Conservation (phyloP, 2,329 filamentous ascomycete species). For the Cladorrhinum sp. region DNA sequence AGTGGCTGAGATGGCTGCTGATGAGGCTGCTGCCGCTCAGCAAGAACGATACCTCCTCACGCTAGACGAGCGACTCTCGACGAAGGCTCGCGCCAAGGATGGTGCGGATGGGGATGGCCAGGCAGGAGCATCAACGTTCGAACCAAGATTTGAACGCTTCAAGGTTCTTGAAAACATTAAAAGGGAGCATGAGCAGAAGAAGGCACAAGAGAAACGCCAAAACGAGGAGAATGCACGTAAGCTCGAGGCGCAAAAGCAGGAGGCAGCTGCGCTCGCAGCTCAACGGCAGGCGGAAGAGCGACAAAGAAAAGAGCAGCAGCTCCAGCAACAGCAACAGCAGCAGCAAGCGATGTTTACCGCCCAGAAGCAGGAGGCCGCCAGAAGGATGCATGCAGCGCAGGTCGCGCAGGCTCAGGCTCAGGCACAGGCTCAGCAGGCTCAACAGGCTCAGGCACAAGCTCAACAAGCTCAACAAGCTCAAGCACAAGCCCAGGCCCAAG, state of each 20-base stretch:
- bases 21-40: slow-evolving; percentile 86
- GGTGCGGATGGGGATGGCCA: slow-evolving; percentile 71
- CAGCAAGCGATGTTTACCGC: slow-evolving; percentile 28
- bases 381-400: slow-evolving; percentile 26
- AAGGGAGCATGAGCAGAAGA: slow-evolving; percentile 70
- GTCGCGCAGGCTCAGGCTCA: slow-evolving; percentile 26
- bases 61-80: slow-evolving; percentile 76
- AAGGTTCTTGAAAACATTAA: slow-evolving; percentile 87
- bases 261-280: neutral
- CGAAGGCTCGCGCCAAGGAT: slow-evolving; percentile 53
- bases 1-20: slow-evolving; percentile 88
- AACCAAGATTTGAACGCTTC: slow-evolving; percentile 84
- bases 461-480: slow-evolving; percentile 30
- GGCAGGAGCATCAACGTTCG: slow-evolving; percentile 69
- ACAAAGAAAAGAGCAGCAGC: slow-evolving; percentile 40
- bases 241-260: slow-evolving; percentile 14
- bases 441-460: slow-evolving; percentile 20
- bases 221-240: slow-evolving; percentile 57
- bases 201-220: slow-evolving; percentile 70
- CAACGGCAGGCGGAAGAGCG: slow-evolving; percentile 43
- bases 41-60: slow-evolving; percentile 91
- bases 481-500: slow-evolving; percentile 27
- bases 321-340: slow-evolving; percentile 47
- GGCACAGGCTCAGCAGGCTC: slow-evolving; percentile 16
- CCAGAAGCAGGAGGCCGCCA: slow-evolving; percentile 31